Base-by-base conservation (phyloP, 2,329 filamentous ascomycete species). In the Stachybotrys chlorohalonatus region DNA sequence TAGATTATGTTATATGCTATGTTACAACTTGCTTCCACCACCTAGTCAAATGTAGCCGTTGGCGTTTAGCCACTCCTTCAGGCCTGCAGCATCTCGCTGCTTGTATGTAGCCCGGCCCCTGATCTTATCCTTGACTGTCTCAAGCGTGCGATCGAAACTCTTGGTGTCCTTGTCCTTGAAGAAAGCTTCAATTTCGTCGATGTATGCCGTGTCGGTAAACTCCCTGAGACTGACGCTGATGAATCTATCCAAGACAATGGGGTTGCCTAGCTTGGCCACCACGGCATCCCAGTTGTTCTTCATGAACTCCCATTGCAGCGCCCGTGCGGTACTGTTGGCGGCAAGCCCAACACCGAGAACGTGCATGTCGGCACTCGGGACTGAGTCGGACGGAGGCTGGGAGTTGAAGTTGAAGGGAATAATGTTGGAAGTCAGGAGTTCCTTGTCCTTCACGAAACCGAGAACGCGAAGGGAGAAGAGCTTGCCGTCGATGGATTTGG, bases 191-290 rank as follows among this genome's bases (percentile, higher is more conserved):
- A 99, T 94, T 53, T 96, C 90, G 59, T 84, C 78, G 58, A 90
- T 81, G 15, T 83, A 79, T 58, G 81, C 79, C 13, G 77, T 73
- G 62, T 90, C 85, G 3, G 89, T 83, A 68, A 95, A 97, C 66
- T 89, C 88, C 64, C 83, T 83, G 61, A 99, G 75, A 49, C 85
- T 85, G 61, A 88, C 77, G 62, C 89, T 85, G 63, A 99, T 75
- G 73, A 95, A 96, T 51, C 93, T 85, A 73, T 99, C 93, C 15
- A 96, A 77, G 3, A 96, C 83, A 32, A 96, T 87, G 59, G 90
- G 88, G 73, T 96, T 96, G 47, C 68, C 84, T 54, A 97, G 78
- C 69, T 87, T 87, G 57, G 82, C 74, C 53, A 85, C 80, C 49
- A 95, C 81, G 42, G 80, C 76, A 32, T 83, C 78, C 89, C 93